phyloP scores from a whole-genome alignment of 169 alveolate genomes.

The Plasmodium chabaudi region DNA sequence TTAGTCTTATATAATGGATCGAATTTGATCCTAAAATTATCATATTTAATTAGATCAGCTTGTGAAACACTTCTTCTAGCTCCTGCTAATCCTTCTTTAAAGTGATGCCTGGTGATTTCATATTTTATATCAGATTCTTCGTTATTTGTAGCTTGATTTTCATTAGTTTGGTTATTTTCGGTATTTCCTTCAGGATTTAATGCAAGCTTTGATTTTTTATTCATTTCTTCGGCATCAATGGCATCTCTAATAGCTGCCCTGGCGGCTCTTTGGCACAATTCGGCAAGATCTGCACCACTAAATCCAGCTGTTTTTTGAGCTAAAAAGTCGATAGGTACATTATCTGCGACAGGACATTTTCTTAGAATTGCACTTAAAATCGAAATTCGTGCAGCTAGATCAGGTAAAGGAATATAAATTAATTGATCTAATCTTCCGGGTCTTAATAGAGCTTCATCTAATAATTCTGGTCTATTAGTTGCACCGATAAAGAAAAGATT shows the following conservation, averaged over 20 bases:
- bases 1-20: conserved; percentile 98
- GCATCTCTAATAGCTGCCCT: conserved; percentile 99
- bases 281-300: conserved; percentile 99
- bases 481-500: conserved; percentile 99
- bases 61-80: conserved; percentile 98
- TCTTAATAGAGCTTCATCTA: conserved; percentile 99
- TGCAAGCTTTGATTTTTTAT: conserved; percentile 78
- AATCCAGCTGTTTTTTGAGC: conserved; percentile 99
- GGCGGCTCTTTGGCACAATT: conserved; percentile 99
- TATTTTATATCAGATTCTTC: conserved; percentile 93
- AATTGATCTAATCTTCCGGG: conserved; percentile 99
- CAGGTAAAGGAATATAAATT: conserved; percentile 99
- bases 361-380: conserved; percentile 96
- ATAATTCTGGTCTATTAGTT: conserved; percentile 99
- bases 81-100: conserved; percentile 98
- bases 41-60: conserved; percentile 93
- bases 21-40: conserved; percentile 97
- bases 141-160: conserved; percentile 20
- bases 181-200: conserved; percentile 67
- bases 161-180: conserved; percentile 77
- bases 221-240: conserved; percentile 88
- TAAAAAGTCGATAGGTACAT: conserved; percentile 97
- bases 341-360: conserved; percentile 98
- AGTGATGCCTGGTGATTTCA: conserved; percentile 97
- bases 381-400: conserved; percentile 96